Percentiles rank a stretch among this genome's conserved stretches.
phyloP scores from a whole-genome alignment of 2,329 filamentous ascomycete genomes.

The Aspergillus novofumigatus region DNA sequence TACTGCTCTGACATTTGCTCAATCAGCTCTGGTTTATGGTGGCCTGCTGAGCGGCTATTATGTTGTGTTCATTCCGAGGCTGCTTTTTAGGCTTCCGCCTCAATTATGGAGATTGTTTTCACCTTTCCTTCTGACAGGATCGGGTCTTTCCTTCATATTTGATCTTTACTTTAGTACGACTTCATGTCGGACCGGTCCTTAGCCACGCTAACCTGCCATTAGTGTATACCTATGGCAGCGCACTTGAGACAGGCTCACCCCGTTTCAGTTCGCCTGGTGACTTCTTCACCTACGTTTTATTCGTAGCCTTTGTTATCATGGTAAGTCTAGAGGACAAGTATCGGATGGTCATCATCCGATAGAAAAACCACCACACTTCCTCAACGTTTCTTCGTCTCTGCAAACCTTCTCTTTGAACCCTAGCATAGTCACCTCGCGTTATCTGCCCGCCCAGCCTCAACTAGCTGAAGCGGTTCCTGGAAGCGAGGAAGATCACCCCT shows the following conservation, averaged over 20 bases:
- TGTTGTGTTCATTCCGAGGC: constrained; percentile 50
- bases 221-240: constrained; percentile 73
- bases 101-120: constrained; percentile 58
- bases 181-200: constrained; percentile 14
- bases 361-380: constrained; percentile 4
- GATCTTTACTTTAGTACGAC: constrained; percentile 68
- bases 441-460: constrained; percentile 73
- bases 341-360: constrained; percentile 12
- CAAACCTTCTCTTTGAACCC: constrained; percentile 16
- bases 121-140: constrained; percentile 56
- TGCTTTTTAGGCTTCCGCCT: constrained; percentile 56
- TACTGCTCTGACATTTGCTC: constrained; percentile 58
- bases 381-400: constrained; percentile 14
- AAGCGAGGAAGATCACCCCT: constrained; percentile 77
- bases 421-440: constrained; percentile 53
- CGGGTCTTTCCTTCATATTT: constrained; percentile 57
- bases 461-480: constrained; percentile 80
- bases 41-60: constrained; percentile 50
- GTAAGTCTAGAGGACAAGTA: constrained; percentile 58
- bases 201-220: constrained; percentile 28
- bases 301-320: constrained; percentile 66
- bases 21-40: constrained; percentile 60
- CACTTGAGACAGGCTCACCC: constrained; percentile 66
- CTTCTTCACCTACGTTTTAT: constrained; percentile 74
- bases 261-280: constrained; percentile 74